A percentile compares a stretch with the other conserved stretches of the same genome.
phyloP scores from a whole-genome alignment of 2,329 filamentous ascomycete genomes.

The Colletotrichum tanaceti region DNA sequence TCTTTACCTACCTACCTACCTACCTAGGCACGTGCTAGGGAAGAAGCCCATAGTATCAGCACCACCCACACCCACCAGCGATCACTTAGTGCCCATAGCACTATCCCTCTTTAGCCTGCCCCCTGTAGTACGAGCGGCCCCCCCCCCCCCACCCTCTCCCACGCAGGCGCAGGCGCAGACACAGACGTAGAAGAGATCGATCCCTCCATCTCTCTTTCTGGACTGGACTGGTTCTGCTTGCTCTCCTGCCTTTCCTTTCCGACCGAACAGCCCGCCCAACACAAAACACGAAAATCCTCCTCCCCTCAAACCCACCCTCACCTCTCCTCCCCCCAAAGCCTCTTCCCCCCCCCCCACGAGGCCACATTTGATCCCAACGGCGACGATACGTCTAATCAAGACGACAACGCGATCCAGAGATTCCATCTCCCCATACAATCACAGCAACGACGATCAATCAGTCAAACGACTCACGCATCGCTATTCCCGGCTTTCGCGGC shows the following conservation, averaged over 20 bases:
- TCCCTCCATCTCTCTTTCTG: slow-evolving; percentile 37
- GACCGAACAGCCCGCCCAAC: slow-evolving; percentile 42
- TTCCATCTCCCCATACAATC: slow-evolving; percentile 24
- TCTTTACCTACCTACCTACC: no score
- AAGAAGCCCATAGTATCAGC: slow-evolving; percentile 23
- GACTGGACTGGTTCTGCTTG: slow-evolving; percentile 8
- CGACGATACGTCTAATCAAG: slow-evolving; percentile 40
- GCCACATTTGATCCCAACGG: slow-evolving; percentile 36
- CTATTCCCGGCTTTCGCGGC: slow-evolving; percentile 23
- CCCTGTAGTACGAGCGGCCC: slow-evolving; percentile 39
- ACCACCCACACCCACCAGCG: slow-evolving; percentile 32
- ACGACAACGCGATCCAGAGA: slow-evolving; percentile 39
- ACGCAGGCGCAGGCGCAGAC: slow-evolving; percentile 6
- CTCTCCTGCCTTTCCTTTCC: slow-evolving; percentile 35
- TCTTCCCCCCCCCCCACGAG: slow-evolving; percentile 32
- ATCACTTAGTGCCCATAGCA: slow-evolving; percentile 41
- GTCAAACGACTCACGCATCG: slow-evolving; percentile 21
- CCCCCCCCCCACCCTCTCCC: slow-evolving; percentile 25
- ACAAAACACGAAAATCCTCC: slow-evolving; percentile 43
- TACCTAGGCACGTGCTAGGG: no score
- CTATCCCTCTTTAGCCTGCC: slow-evolving; percentile 40
- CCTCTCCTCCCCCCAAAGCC: slow-evolving; percentile 35
- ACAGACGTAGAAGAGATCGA: slow-evolving; percentile 33
- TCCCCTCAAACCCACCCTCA: slow-evolving; percentile 41
- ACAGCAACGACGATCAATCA: slow-evolving; percentile 33